Evolutionary conservation across 192 early-diverging fungal species (phyloP).

Genomic region (Lobosporangium transversale): DNA sequence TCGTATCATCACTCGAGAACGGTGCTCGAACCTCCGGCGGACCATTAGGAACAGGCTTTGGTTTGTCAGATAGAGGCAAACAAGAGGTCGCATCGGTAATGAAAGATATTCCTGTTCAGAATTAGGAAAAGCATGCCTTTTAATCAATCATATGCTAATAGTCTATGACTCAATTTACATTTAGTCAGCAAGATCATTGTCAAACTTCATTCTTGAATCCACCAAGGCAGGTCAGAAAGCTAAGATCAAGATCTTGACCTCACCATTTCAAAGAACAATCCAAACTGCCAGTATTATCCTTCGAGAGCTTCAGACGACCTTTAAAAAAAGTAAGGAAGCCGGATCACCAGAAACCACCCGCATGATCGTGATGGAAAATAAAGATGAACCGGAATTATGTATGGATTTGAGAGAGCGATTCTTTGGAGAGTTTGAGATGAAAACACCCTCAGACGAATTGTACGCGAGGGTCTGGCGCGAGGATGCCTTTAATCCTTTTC

Average conservation of each 20-base stretch:
- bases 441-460: slow-evolving; percentile 36
- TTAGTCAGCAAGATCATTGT: slow-evolving; percentile 47
- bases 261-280: slow-evolving; percentile 61
- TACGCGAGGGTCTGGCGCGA: slow-evolving; percentile 58
- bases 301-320: slow-evolving; percentile 9
- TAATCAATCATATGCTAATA: no score
- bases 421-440: slow-evolving; percentile 68
- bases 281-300: slow-evolving; percentile 63
- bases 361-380: neutral
- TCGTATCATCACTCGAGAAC: slow-evolving; percentile 64
- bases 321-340: neutral
- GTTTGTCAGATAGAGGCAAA: slow-evolving; percentile 60
- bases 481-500: slow-evolving; percentile 44
- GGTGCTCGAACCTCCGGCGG: slow-evolving; percentile 60
- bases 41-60: slow-evolving; percentile 59
- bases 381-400: slow-evolving; percentile 15
- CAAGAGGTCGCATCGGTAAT: slow-evolving; percentile 56
- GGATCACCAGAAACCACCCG: neutral
- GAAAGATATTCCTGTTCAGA: no score
- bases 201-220: slow-evolving; percentile 29
- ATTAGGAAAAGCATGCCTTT: no score
- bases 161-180: no score
- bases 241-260: slow-evolving; percentile 56
- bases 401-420: slow-evolving; percentile 61
- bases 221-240: neutral